Evolutionary conservation across 2,329 filamentous ascomycete genomes (phyloP), one percentile per base, ranked within the genome.

Genomic region (Mycosphaerella sp.): DNA sequence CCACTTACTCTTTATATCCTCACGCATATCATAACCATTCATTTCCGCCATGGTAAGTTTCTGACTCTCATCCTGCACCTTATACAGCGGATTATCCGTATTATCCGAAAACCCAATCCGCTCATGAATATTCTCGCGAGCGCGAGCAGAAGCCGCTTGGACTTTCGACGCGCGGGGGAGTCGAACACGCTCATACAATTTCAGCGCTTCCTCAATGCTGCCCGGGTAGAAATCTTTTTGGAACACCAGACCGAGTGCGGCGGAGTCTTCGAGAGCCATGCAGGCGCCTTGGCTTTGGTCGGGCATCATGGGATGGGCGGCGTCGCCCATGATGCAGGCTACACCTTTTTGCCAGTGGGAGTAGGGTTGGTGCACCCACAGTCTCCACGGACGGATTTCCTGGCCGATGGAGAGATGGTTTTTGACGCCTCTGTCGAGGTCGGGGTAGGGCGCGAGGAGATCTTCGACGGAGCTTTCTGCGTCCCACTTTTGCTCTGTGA

Each of bases 1-100:
- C 55, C 55, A 59, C 53, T 65, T 58, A 9, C 49, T 57, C 45
- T 48, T 50, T 21, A 60, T 46, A 30, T 60, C 58, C 41, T 53
- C 56, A 6, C 56, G 37, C 58, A 60, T 60, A 36, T 60, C 76
- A 70, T 70, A 80, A 72, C 73, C 71, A 53, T 86, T 85, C 81
- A 86, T 85, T 64, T 86, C 82, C 56, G 84, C 80, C 44, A 86
- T 84, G 0, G 82, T 85, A 28, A 86, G 62, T 55, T 82, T 82
- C 41, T 79, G 74, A 57, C 72, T 77, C 59, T 81, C 75, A 45
- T 84, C 77, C 55, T 79, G 75, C 0, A 85, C 82, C 61, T 79
- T 80, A 67, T 85, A 85, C 0, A 73, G 75, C 0, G 74, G 65
- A 12, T 70, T 76, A 35, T 74, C 59, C 25, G 75, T 83, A 61